Evolutionary conservation across 1,284 basidiomycete genomes (phyloP).

Genomic region (Grifola frondosa): DNA sequence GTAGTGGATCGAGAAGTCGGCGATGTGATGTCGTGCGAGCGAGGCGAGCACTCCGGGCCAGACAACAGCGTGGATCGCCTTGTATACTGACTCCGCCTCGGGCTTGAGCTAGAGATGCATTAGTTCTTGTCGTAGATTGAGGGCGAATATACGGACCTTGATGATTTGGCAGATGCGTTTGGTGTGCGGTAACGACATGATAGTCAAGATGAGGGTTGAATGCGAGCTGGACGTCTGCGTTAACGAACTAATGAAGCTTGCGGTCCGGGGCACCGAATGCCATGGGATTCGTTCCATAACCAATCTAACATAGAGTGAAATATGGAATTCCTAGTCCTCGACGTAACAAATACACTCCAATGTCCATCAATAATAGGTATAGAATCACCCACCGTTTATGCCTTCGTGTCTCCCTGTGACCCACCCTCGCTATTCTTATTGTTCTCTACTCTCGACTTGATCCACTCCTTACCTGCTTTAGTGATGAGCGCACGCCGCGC

Average conservation of each 20-base stretch:
- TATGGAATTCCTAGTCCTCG: neutral
- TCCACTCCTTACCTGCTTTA: constrained; percentile 53
- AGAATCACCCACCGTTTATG: too few relatives aligned
- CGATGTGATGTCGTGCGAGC: constrained; percentile 64
- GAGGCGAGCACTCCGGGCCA: constrained; percentile 75
- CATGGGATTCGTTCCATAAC: too few relatives aligned
- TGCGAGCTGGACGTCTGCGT: too few relatives aligned
- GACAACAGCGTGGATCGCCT: constrained; percentile 60
- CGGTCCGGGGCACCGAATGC: too few relatives aligned
- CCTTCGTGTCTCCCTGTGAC: too few relatives aligned
- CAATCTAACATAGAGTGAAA: too few relatives aligned
- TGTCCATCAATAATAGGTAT: neutral
- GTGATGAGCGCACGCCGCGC: constrained; percentile 69
- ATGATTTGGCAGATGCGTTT: constrained; percentile 77
- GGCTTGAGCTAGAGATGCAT: constrained; percentile 55
- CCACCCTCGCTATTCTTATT: constrained; percentile 2
- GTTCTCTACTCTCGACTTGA: constrained; percentile 39
- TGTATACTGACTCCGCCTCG: constrained; percentile 65
- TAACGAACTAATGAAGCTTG: too few relatives aligned
- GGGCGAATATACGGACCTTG: constrained; percentile 41
- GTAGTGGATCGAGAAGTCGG: constrained; percentile 78
- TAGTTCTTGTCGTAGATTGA: constrained; percentile 3
- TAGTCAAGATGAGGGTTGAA: too few relatives aligned
- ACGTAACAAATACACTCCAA: neutral
- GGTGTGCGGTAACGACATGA: constrained; percentile 41